Evolutionary conservation across 331 rosid species (phyloP), one percentile per base, ranked within the genome.

Genomic region (Dryas integrifolia): DNA sequence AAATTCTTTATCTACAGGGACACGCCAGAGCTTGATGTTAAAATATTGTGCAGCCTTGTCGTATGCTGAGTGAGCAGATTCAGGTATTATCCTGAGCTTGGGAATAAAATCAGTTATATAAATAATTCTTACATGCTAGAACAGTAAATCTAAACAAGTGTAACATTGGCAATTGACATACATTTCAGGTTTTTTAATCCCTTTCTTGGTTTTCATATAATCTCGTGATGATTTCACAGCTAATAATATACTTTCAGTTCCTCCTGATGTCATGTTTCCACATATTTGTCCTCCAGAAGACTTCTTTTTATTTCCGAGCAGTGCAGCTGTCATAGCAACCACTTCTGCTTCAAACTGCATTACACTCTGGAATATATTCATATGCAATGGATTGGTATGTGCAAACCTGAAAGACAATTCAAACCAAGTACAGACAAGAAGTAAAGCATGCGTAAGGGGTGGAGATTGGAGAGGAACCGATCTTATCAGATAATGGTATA

Each of bases 221-320:
- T 94, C 98, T 56, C 98, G 98, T 16, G 98, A 87, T 65, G 97
- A 83, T 77, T 94, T 94, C 78, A 94, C 87, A 18, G 98, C 97
- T 74, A 94, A 76, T 67, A 94, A 72, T 85, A 94, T 94, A 77
- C 98, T 94, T 85, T 94, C 98, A 55, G 98, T 94, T 85, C 97
- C 98, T 57, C 98, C 98, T 2, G 98, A 94, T 45, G 98, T 94
- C 98, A 94, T 94, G 82, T 94, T 94, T 74, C 98, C 98, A 68
- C 98, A 94, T 68, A 91, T 81, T 84, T 94, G 82, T 67, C 95
- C 95, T 76, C 95, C 96, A 16, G 92, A 89, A 71, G 82, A 79
- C 76, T 86, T 88, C 58, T 84, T 90, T 77, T 88, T 84, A 77
- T 96, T 84, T 67, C 97, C 98, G 35, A 94, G 92, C 69, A 94